Conservation (phyloP, 73 alveolate species). For the Blepharisma japonicum region DNA sequence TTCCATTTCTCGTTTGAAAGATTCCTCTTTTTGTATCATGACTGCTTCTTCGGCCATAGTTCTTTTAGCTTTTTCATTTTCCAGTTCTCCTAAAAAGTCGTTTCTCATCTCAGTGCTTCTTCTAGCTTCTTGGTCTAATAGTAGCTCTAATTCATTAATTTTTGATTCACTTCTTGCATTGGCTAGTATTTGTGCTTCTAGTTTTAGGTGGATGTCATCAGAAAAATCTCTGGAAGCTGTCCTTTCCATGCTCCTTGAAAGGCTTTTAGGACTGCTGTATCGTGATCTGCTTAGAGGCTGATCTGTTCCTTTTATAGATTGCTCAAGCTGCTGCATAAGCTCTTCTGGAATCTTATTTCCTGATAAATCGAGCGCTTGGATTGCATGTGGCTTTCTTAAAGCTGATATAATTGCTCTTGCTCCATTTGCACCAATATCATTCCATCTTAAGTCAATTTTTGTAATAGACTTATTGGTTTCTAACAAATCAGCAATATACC, state of each 20-base stretch:
- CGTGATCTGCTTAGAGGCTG: conserved; percentile 23
- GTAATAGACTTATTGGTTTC: conserved; percentile 30
- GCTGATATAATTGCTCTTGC: conserved; percentile 46
- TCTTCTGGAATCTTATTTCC: conserved; percentile 57
- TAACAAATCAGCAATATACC: conserved; percentile 30
- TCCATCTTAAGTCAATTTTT: conserved; percentile 46
- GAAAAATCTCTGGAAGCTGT: background rate
- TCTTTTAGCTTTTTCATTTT: conserved; percentile 39
- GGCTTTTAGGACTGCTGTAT: background rate
- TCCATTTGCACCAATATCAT: conserved; percentile 58
- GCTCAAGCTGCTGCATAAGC: conserved; percentile 32
- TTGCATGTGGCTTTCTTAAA: conserved; percentile 5
- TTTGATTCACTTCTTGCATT: conserved; percentile 32
- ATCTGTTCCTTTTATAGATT: conserved; percentile 36
- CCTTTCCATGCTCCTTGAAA: background rate
- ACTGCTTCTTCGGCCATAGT: conserved; percentile 37
- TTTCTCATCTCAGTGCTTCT: conserved; percentile 32
- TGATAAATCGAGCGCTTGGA: conserved; percentile 34
- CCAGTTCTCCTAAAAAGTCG: conserved; percentile 47
- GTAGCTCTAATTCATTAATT: conserved; percentile 12
- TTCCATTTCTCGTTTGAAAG: conserved; percentile 38
- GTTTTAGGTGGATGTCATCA: background rate
- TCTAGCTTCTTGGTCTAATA: conserved; percentile 37
- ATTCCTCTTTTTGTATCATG: conserved; percentile 43
- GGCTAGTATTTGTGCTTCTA: background rate